Evolutionary conservation across 225 moss, liverwort and hornwort genomes (phyloP), one percentile per base, ranked within the genome.

Genomic region (Thuidium tamariscinum): DNA sequence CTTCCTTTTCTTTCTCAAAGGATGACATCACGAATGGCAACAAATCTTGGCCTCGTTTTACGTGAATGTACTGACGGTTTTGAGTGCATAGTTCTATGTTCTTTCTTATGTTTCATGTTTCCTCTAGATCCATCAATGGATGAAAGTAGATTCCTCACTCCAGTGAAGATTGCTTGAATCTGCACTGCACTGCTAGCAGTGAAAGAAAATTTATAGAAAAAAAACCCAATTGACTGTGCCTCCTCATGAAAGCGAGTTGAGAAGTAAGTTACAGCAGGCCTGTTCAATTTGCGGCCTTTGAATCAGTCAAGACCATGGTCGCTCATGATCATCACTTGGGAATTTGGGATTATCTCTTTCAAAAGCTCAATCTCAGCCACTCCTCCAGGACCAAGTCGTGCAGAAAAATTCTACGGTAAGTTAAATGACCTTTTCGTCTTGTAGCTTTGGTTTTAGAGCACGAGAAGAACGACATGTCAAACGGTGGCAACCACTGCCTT

Each of bases 241-340:
- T 10, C 22, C 16, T 77, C 55, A 36, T 37, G 51, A 27, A 76
- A 49, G 52, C n/a, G 75, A 75, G 52, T n/a, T 52, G n/a, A 75
- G 22, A 23, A 75, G 54, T 22, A 2, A 1, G 3, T 25, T 25
- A 13, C 7, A 23, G 76, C 76, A 54, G 76, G 54, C 55, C 41
- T 78, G 39, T 56, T 78, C 48, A 7, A 48, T 8, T 78, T 78
- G 57, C 78, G 57, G 36, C 77, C 65, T 14, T 74, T 52, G 91
- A 91, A 87, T 52, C 41, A 51, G 91, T 91, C 91, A 83, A 85
- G 88, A 25, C 68, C 71, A 74, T 88, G 87, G 85, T 78, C 52
- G 46, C 44, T 29, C 26, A 13, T 69, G 81, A 63, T 62, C 52
- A 13, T 52, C 82, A 14, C 74, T 89, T 68, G 81, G 74, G 75